Conservation (phyloP, 2,329 filamentous ascomycete species). For the Botrytis aclada region DNA sequence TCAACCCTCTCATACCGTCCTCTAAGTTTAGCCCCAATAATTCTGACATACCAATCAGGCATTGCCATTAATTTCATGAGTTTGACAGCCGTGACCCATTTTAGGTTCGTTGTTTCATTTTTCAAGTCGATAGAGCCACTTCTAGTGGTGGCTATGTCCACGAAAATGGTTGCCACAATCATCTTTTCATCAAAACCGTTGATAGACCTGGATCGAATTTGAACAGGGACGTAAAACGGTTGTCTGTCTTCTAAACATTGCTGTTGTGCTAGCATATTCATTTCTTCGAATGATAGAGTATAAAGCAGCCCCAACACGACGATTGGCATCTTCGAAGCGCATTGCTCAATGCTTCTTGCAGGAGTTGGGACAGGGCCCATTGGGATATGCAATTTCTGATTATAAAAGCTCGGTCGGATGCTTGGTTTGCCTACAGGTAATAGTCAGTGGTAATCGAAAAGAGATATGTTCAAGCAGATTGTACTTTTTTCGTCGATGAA, state of each 20-base stretch:
- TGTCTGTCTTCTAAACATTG: neutral
- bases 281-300: neutral
- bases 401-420: neutral
- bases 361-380: neutral
- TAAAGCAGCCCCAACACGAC: neutral
- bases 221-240: neutral
- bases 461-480: neutral
- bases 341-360: neutral
- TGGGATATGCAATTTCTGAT: neutral
- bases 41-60: neutral
- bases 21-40: neutral
- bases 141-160: neutral
- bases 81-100: neutral
- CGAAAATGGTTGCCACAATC: neutral
- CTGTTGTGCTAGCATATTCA: neutral
- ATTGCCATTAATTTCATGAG: neutral
- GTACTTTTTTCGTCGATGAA: conserved; percentile 9
- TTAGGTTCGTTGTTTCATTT: neutral
- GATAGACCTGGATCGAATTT: neutral
- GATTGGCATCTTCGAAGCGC: too few relatives aligned
- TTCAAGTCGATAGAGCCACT: neutral
- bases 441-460: neutral
- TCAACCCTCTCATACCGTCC: neutral
- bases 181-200: neutral
- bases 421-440: neutral